Conservation (phyloP, 139 green algal genomes). For the Deuterostichococcus epilithicus region DNA sequence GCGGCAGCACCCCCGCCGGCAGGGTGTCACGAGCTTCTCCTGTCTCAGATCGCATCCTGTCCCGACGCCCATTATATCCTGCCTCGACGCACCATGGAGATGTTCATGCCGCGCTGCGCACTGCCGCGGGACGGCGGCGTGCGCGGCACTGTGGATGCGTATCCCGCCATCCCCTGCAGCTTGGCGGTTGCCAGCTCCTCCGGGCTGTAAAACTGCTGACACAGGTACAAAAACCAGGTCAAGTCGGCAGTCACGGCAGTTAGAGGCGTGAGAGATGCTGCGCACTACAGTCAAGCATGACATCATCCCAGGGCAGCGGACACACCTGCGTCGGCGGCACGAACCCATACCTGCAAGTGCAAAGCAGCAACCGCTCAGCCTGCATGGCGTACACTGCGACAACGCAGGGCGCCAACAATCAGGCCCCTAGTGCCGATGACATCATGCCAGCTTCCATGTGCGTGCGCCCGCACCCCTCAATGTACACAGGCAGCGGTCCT, state of each 20-base stretch:
- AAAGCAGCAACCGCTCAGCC: slow-evolving; percentile 29
- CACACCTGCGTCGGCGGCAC: slow-evolving; percentile 45
- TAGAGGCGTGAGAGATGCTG: not conserved
- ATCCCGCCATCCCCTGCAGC: not conserved
- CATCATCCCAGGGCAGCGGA: not conserved
- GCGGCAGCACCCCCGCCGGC: no score
- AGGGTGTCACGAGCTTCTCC: no score
- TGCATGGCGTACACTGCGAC: not conserved
- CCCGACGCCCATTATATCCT: no score
- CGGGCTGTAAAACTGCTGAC: slow-evolving; percentile 21
- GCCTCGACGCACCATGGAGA: not conserved
- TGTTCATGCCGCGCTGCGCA: not conserved
- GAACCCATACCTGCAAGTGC: slow-evolving; percentile 54
- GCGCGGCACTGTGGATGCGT: not conserved
- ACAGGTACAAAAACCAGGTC: not conserved
- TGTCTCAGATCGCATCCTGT: no score
- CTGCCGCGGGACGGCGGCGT: not conserved
- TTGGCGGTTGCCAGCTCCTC: slow-evolving; percentile 8
- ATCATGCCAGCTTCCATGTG: not conserved
- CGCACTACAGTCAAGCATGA: not conserved
- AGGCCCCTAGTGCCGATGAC: not conserved
- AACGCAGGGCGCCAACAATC: not conserved
- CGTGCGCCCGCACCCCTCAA: not conserved
- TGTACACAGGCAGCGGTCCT: not conserved
- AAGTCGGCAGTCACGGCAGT: not conserved